A percentile compares a stretch with the other conserved stretches of the same genome.
phyloP scores from a whole-genome alignment of 805 yeast species.

The Candida easanensis region DNA sequence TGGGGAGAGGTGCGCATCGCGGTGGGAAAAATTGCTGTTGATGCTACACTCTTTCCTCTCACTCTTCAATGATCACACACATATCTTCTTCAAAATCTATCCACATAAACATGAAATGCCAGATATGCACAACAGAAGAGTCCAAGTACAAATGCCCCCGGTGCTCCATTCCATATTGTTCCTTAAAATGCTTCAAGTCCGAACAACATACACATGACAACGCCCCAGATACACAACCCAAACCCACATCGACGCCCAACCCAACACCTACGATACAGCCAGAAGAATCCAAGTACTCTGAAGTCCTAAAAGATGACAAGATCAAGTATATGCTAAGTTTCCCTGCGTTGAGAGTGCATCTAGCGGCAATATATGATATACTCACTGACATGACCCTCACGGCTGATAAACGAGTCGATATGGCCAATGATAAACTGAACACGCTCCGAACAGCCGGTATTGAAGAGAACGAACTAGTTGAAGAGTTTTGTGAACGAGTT shows the following conservation, averaged over 20 bases:
- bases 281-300: conserved; percentile 27
- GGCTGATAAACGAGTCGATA: conserved; percentile 53
- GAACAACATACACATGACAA: conserved; percentile 31
- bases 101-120: conserved; percentile 7
- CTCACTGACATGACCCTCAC: conserved; percentile 39
- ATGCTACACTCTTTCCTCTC: no score
- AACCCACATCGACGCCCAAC: not conserved
- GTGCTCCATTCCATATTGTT: conserved; percentile 47
- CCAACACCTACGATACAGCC: not conserved
- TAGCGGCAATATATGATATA: conserved; percentile 46
- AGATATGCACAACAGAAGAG: conserved; percentile 20
- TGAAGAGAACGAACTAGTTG: conserved; percentile 65
- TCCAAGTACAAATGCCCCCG: conserved; percentile 59
- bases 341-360: conserved; percentile 55
- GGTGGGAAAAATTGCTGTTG: no score
- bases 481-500: conserved; percentile 53
- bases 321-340: conserved; percentile 46
- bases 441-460: conserved; percentile 61
- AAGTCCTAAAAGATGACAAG: conserved; percentile 38
- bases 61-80: no score
- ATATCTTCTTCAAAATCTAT: not conserved
- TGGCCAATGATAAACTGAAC: conserved; percentile 59
- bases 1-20: no score
- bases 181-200: conserved; percentile 57
- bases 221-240: not conserved